Evolutionary conservation across 108 stramenopile species (phyloP).

Genomic region (Cyclotella choctawhatcheeana): DNA sequence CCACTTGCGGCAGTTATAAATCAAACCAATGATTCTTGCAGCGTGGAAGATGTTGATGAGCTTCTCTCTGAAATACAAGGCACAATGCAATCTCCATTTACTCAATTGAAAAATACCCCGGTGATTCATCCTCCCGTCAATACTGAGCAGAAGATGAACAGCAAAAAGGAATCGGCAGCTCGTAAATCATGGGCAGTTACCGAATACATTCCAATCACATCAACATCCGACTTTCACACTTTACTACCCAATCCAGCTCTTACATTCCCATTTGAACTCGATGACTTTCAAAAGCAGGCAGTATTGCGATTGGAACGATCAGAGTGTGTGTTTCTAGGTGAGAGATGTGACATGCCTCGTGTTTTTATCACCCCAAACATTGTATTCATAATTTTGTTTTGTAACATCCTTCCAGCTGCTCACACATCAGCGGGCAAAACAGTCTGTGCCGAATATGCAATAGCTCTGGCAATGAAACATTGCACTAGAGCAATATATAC

Average conservation of each 20-base stretch:
- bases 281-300: slow-evolving; percentile 94
- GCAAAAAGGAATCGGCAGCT: slow-evolving; percentile 26
- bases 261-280: slow-evolving; percentile 76
- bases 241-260: slow-evolving; percentile 75
- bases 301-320: slow-evolving; percentile 78
- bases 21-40: not conserved
- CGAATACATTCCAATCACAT: slow-evolving; percentile 55
- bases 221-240: slow-evolving; percentile 70
- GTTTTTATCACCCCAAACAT: no score
- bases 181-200: slow-evolving; percentile 89
- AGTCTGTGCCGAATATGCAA: slow-evolving; percentile 93
- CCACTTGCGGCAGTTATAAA: not conserved
- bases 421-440: slow-evolving; percentile 97
- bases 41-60: slow-evolving; percentile 61
- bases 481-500: slow-evolving; percentile 89
- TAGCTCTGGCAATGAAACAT: slow-evolving; percentile 78
- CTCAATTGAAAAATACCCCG: slow-evolving; percentile 21
- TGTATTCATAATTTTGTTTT: no score
- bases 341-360: no score
- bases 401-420: no score
- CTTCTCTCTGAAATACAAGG: slow-evolving; percentile 61
- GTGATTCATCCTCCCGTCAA: slow-evolving; percentile 46
- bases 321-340: slow-evolving; percentile 91
- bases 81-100: slow-evolving; percentile 23
- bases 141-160: not conserved